phyloP scores from a whole-genome alignment of 768 basidiomycete species.

The Pulveroboletus sp. region DNA sequence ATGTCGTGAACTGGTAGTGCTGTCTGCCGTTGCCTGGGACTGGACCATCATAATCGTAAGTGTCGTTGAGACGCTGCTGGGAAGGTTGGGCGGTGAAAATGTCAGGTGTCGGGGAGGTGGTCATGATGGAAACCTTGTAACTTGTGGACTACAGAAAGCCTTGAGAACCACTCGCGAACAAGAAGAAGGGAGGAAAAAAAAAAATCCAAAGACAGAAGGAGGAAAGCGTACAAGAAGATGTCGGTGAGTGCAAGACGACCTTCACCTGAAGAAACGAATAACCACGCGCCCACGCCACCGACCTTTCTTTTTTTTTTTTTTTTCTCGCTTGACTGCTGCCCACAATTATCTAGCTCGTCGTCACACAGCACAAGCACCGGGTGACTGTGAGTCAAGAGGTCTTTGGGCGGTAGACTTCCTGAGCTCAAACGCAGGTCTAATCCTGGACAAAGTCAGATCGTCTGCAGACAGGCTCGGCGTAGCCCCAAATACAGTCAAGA shows the following conservation, averaged over 20 bases:
- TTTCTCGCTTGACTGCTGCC: neutral
- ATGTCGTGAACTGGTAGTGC: constrained; percentile 69
- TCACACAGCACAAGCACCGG: neutral
- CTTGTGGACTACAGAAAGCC: constrained; percentile 9
- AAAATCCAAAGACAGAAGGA: constrained; percentile 27
- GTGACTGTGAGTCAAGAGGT: constrained; percentile 5
- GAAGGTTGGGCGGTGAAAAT: constrained; percentile 60
- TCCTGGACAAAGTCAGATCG: too few species aligned
- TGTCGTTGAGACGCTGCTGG: constrained; percentile 80
- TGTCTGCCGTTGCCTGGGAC: constrained; percentile 44
- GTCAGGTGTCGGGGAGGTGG: constrained; percentile 71
- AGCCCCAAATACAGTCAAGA: neutral
- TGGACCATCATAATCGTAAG: constrained; percentile 77
- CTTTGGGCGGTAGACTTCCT: neutral
- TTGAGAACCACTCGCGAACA: constrained; percentile 32
- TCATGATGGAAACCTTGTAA: constrained; percentile 51
- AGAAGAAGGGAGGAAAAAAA: constrained; percentile 25
- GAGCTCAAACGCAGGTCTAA: neutral
- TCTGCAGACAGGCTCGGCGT: neutral
- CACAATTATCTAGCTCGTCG: neutral
- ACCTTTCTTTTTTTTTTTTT: constrained; percentile 2
- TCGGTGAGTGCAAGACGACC: constrained; percentile 1
- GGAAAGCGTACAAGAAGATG: constrained; percentile 17
- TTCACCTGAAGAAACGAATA: constrained; percentile 16
- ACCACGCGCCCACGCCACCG: constrained; percentile 29